These are phyloP conservation scores for Crithidia mellificae DNA, from an alignment of 208 protist species.

Conservation along the genomic window DNA sequence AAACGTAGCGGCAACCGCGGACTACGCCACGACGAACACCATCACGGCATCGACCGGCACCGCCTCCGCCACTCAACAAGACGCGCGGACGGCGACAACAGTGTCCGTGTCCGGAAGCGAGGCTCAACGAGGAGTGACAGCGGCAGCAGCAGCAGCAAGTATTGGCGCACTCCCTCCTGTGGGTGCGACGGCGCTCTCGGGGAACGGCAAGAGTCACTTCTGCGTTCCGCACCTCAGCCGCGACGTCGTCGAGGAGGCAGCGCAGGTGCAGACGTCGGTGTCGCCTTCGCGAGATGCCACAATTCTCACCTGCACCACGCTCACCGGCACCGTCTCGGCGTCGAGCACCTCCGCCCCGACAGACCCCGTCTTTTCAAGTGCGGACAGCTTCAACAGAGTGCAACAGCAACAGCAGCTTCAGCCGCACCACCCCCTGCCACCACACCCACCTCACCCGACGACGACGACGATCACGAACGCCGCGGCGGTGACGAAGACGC, in stretches of 20 bases:
- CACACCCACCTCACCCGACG: not conserved
- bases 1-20: too few species aligned
- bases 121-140: too few species aligned
- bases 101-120: too few species aligned
- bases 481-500: conserved; percentile 2
- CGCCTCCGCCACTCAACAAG: too few species aligned
- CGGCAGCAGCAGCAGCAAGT: too few species aligned
- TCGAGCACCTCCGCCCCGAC: not conserved
- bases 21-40: too few species aligned
- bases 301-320: not conserved
- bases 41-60: too few species aligned
- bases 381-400: not conserved
- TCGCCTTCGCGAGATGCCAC: not conserved
- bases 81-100: too few species aligned
- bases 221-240: not conserved
- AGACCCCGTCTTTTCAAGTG: not conserved
- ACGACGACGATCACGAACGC: conserved; percentile 6
- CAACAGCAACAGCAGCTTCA: conserved; percentile 9
- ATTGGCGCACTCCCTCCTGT: too few species aligned
- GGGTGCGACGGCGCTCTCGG: too few species aligned
- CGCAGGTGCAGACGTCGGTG: not conserved
- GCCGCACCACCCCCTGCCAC: too few species aligned
- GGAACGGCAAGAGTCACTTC: not conserved
- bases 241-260: not conserved
- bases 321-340: not conserved